Evolutionary conservation across 176 grass and related monocot genomes (phyloP).

Genomic region (barley (Hordeum vulgare)): DNA sequence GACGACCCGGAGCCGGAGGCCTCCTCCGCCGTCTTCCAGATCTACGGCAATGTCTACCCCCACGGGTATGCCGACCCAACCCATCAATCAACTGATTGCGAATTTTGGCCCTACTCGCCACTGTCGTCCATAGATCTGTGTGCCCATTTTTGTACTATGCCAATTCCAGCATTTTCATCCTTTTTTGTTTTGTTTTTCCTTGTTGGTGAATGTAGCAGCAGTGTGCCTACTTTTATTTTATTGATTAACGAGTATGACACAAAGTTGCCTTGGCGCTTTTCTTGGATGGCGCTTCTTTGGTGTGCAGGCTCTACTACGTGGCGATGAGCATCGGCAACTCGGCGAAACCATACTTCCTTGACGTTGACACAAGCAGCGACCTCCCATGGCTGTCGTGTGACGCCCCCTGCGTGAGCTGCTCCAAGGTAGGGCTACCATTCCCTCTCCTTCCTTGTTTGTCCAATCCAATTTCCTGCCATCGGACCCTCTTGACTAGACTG

Average conservation of each 20-base stretch:
- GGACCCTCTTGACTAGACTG: not conserved
- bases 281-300: not conserved
- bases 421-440: constrained; percentile 38
- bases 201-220: not conserved
- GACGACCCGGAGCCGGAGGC: not conserved
- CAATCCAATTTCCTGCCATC: not conserved
- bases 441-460: not conserved
- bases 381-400: constrained; percentile 98
- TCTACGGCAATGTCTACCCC: constrained; percentile 85
- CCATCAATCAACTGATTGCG: constrained; percentile 26
- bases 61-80: constrained; percentile 45
- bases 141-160: not conserved
- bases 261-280: not conserved
- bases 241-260: not conserved
- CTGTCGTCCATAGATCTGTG: constrained; percentile 1
- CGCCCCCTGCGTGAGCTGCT: constrained; percentile 85
- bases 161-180: not conserved
- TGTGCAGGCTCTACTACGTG: constrained; percentile 72
- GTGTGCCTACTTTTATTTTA: too few relatives aligned
- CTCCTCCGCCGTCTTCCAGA: constrained; percentile 73
- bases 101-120: not conserved
- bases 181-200: too few relatives aligned
- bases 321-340: constrained; percentile 82
- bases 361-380: constrained; percentile 95
- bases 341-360: constrained; percentile 77